phyloP scores from a whole-genome alignment of 257 asterid species.

The Lycium barbarum region DNA sequence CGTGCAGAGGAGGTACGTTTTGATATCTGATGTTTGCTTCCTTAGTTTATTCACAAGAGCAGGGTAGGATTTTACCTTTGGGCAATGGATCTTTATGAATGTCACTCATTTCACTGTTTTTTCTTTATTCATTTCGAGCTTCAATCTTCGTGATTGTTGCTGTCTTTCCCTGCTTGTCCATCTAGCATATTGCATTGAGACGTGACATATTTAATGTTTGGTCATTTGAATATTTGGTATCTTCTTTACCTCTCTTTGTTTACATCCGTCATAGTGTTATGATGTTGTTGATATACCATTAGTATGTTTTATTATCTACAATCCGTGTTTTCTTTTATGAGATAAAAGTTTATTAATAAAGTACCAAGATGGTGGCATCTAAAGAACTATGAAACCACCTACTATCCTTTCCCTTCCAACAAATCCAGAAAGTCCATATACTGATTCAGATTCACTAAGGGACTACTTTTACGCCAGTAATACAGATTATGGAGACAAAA shows the following conservation, averaged over 20 bases:
- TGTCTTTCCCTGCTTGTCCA: neutral
- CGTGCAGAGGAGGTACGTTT: conserved; percentile 81
- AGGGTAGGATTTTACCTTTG: neutral
- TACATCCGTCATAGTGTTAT: neutral
- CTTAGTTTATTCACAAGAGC: too few relatives aligned
- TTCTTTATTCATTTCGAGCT: neutral
- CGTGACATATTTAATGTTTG: neutral
- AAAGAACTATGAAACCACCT: too few relatives aligned
- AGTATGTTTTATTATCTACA: neutral
- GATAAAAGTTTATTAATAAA: too few relatives aligned
- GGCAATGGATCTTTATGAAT: neutral
- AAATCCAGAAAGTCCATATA: too few relatives aligned
- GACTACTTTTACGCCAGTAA: too few relatives aligned
- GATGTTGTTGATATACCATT: neutral
- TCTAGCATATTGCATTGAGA: neutral
- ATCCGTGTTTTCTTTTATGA: neutral
- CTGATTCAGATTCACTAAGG: too few relatives aligned
- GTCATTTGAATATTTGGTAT: neutral
- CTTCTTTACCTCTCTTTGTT: neutral
- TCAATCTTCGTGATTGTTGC: neutral
- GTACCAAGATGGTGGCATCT: too few relatives aligned
- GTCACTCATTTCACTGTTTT: neutral
- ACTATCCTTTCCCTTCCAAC: too few relatives aligned
- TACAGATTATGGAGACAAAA: too few relatives aligned
- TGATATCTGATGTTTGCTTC: neutral